These are phyloP conservation scores for Hortiboletus campestris DNA, from an alignment of 768 basidiomycete genomes.

Conservation along the genomic window DNA sequence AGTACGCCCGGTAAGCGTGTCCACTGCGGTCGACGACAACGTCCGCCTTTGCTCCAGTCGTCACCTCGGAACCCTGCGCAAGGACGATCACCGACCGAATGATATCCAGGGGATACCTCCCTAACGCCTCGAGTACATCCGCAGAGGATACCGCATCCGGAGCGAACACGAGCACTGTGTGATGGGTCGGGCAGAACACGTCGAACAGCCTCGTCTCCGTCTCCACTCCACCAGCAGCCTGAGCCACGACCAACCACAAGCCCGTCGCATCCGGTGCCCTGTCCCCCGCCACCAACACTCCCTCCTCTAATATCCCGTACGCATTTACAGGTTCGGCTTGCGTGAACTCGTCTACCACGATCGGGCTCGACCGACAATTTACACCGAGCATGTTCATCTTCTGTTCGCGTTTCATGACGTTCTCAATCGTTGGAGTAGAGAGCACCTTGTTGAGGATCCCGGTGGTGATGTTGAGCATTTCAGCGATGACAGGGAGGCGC, in stretches of 20 bases:
- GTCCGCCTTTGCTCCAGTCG: slow-evolving; percentile 19
- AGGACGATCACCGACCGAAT: slow-evolving; percentile 15
- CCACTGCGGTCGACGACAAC: slow-evolving; percentile 37
- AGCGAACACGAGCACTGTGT: slow-evolving; percentile 33
- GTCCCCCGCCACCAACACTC: slow-evolving; percentile 39
- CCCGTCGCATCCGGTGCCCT: slow-evolving; percentile 43
- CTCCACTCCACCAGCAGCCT: neutral
- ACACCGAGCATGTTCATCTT: slow-evolving; percentile 30
- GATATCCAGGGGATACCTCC: neutral
- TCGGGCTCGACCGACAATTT: slow-evolving; percentile 36
- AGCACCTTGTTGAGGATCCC: slow-evolving; percentile 10
- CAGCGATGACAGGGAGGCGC: slow-evolving; percentile 44
- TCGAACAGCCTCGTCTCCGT: slow-evolving; percentile 20
- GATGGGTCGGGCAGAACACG: slow-evolving; percentile 20
- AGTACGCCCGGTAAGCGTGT: slow-evolving; percentile 42
- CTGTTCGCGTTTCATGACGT: neutral
- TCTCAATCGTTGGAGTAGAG: neutral
- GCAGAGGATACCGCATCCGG: neutral
- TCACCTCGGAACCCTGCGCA: slow-evolving; percentile 1
- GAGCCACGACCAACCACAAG: slow-evolving; percentile 26
- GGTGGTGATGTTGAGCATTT: slow-evolving; percentile 44
- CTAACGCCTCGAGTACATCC: slow-evolving; percentile 10
- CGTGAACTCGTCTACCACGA: slow-evolving; percentile 37
- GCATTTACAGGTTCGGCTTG: slow-evolving; percentile 9
- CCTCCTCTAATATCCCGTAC: slow-evolving; percentile 22